Evolutionary conservation across 805 yeast species (phyloP), one percentile per base, ranked within the genome.

Genomic region (Zygotorulaspora chibaensis): DNA sequence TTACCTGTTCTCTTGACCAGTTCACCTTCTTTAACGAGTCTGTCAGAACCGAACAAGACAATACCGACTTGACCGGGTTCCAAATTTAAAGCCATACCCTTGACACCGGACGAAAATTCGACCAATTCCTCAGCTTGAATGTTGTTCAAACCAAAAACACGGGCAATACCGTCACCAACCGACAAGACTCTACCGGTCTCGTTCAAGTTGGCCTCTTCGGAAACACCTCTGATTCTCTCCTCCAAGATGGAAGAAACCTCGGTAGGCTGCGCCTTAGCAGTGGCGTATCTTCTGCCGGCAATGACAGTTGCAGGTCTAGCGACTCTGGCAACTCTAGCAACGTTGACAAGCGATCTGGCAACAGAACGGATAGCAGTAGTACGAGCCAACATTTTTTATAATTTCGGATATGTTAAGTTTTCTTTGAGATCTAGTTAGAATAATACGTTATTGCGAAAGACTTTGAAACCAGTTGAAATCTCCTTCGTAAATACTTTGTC

Each of bases 101-200:
- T 88, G 66, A 91, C 98, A 81, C 99, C 99, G 52, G 99, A 88
- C 53, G 96, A 80, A 80, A 93, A 95, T 79, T 93, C 99, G 68
- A 93, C 97, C 74, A 93, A 83, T 80, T 93, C 99, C 80, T 93
- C 99, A 71, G 99, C 99, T 82, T 91, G 98, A 76, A 89, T 84
- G 83, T 93, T 93, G 93, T 90, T 93, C 68, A 93, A 80, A 79
- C 99, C 99, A 79, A 87, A 93, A 69, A 93, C 96, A 83, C 98
- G 95, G 73, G 99, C 99, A 72, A 93, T 93, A 93, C 99, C 99
- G 77, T 93, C 99, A 86, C 99, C 99, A 70, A 93, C 96, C 61
- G 97, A 85, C 71, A 93, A 81, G 69, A 93, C 99, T 78, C 96
- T 88, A 75, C 99, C 99, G 71, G 99, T 95, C 79, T 93, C 99